A percentile compares a stretch with the other conserved stretches of the same genome.
Conservation (phyloP, 2,329 filamentous ascomycete species). For the Pseudogymnoascus sp. region DNA sequence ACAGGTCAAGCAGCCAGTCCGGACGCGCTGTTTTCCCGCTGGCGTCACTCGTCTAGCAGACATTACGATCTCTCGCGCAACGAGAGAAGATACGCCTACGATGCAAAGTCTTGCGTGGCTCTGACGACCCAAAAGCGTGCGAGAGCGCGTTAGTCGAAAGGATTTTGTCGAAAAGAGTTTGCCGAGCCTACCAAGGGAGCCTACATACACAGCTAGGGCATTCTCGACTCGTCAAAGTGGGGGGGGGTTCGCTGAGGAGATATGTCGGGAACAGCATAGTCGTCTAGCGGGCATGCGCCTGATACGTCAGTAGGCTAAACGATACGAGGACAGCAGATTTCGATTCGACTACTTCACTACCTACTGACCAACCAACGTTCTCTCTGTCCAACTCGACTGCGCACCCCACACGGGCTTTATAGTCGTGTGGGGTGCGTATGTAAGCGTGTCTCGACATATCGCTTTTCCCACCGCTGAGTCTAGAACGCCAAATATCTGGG, state of each 20-base stretch:
- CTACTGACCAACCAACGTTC: background rate
- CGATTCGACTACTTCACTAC: background rate
- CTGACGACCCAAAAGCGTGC: background rate
- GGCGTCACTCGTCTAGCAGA: background rate
- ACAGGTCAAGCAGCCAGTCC: constrained; percentile 15
- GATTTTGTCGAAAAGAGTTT: background rate
- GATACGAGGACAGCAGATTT: background rate
- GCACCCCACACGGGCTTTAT: background rate
- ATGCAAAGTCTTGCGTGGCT: background rate
- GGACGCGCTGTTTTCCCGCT: constrained; percentile 8
- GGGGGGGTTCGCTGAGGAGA: background rate
- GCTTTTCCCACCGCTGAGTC: background rate
- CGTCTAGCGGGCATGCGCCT: background rate
- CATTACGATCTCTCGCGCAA: background rate
- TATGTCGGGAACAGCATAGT: background rate
- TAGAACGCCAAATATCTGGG: background rate
- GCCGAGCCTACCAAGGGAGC: background rate
- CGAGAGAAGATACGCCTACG: background rate
- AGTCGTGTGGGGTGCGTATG: background rate
- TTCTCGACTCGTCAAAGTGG: background rate
- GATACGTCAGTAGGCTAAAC: background rate
- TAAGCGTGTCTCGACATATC: background rate
- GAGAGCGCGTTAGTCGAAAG: background rate
- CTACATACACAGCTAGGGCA: background rate
- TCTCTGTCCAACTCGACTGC: background rate